Base-by-base conservation (phyloP, 257 asterid genomes). In the Penstemon barbatus region DNA sequence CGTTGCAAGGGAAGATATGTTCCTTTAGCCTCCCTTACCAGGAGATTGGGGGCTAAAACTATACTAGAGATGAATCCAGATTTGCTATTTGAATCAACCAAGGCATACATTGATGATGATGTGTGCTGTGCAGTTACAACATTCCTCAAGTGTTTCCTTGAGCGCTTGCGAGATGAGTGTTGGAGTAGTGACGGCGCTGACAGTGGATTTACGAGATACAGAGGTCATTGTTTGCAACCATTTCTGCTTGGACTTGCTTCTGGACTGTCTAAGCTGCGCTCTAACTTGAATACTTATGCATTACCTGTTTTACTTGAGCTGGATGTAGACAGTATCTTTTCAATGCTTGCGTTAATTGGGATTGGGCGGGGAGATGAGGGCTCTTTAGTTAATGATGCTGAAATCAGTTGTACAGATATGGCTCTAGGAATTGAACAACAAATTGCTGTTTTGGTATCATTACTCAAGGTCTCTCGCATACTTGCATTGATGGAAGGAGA, bases 1-100 rank as follows among this genome's bases (percentile, higher is more conserved):
- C 95, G 97, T 56, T 90, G 96, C 82, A 93, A 93, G 86, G 99
- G 99, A 59, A 85, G 97, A 74, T 93, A 88, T 74, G 71, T 84
- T 59, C 99, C 97, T 63, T 79, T 88, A 70, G 95, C 92, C 33
- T 85, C 96, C 68, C 87, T 93, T 59, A 90, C 89, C n/a, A 83
- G 81, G 85, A 85, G 97, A 81, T 67, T 93, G 75, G 96, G 97
- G 33, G 96, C 96, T 39, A 89, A 79, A 76, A 73, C 87, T 61
- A 81, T 93, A 64, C 79, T 90, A 58, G 78, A 71, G 52, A 87
- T 90, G 96, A 82, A 81, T 52, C 91, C 95, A 6, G 74, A 84
- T 74, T 79, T 93, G 83, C 77, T 90, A 55, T 80, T 74, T 25
- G 99, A 90, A 76, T 86, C 92, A 5, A 61, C 83, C 43, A 79